A percentile compares a stretch with the other conserved stretches of the same genome.
Evolutionary conservation across 108 stramenopile genomes (phyloP).

Genomic region (Nitzschia sp.): DNA sequence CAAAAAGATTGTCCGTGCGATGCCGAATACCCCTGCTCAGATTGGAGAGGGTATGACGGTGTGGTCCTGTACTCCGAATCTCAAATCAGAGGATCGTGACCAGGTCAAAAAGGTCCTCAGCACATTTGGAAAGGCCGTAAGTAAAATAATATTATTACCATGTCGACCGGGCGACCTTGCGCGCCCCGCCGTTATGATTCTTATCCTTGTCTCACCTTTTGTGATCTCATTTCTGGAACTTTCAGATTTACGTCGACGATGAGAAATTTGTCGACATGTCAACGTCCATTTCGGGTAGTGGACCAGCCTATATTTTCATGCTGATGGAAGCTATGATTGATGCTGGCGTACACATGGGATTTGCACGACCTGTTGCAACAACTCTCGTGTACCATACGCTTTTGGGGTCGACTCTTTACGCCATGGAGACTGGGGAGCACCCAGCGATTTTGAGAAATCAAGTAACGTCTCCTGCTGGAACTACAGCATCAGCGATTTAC

Average conservation of each 20-base stretch:
- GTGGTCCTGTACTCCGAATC: constrained; percentile 78
- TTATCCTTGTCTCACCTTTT: no score
- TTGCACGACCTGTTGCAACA: constrained; percentile 74
- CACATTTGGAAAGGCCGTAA: constrained; percentile 74
- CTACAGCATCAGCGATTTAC: constrained; percentile 91
- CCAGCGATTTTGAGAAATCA: constrained; percentile 83
- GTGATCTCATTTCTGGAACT: neutral
- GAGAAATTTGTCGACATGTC: constrained; percentile 92
- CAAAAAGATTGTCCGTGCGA: constrained; percentile 79
- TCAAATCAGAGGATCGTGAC: constrained; percentile 57
- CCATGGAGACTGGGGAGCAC: constrained; percentile 84
- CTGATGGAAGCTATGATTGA: constrained; percentile 93
- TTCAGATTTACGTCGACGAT: constrained; percentile 81
- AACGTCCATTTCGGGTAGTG: constrained; percentile 84
- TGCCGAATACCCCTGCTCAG: constrained; percentile 95
- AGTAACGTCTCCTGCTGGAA: constrained; percentile 93
- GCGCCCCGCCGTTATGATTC: neutral
- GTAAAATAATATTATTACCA: constrained; percentile 5
- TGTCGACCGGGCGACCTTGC: neutral
- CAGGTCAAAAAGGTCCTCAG: constrained; percentile 55
- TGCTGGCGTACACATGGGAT: constrained; percentile 95
- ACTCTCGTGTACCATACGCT: constrained; percentile 76
- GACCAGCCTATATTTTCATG: constrained; percentile 93
- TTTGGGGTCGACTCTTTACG: constrained; percentile 82
- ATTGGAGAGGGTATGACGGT: constrained; percentile 86